These are phyloP conservation scores for Trebouxia gelatinosa DNA, from an alignment of 163 green algal genomes.

Conservation along the genomic window DNA sequence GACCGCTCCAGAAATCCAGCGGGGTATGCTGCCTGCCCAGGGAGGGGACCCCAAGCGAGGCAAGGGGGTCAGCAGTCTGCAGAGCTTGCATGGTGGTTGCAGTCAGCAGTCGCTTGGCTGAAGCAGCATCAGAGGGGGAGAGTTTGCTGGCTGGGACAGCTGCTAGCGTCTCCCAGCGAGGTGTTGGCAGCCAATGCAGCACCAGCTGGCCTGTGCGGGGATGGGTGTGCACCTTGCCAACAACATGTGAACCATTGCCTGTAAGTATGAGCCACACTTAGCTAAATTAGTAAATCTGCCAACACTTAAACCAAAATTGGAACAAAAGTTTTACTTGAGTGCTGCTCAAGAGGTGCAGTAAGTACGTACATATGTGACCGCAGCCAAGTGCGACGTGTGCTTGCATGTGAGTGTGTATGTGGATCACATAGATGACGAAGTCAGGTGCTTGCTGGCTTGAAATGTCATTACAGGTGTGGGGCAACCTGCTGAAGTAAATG, in stretches of 20 bases:
- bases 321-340: neutral
- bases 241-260: conserved; percentile 4
- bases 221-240: conserved; percentile 22
- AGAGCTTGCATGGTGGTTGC: conserved; percentile 24
- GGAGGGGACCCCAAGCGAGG: neutral
- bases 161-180: conserved; percentile 5
- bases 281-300: neutral
- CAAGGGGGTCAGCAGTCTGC: conserved; percentile 1
- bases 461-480: no score
- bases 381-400: neutral
- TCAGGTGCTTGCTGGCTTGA: no score
- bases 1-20: conserved; percentile 46
- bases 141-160: conserved; percentile 13
- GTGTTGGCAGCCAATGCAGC: conserved; percentile 23
- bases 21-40: conserved; percentile 41
- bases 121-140: conserved; percentile 22
- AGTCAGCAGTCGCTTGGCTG: conserved; percentile 37
- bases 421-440: no score
- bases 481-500: no score
- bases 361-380: neutral
- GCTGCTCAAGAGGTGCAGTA: neutral
- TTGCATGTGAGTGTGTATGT: no score
- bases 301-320: neutral
- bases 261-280: neutral
- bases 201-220: conserved; percentile 9